Conservation (phyloP, 805 yeast species). For the Torulaspora quercuum region DNA sequence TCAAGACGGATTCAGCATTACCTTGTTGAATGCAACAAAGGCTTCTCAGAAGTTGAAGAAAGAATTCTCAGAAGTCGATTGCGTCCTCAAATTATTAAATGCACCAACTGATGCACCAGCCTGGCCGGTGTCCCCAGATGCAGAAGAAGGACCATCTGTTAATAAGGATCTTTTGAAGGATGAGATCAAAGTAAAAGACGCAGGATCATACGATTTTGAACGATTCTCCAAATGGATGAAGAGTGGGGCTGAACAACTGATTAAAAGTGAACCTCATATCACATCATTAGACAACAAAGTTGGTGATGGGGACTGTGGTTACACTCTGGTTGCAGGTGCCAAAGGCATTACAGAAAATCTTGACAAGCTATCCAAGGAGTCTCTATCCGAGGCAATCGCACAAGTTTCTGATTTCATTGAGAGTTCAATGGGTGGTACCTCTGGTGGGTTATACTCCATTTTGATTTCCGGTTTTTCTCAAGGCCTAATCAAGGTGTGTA, state of each 20-base stretch:
- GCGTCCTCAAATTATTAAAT: constrained; percentile 57
- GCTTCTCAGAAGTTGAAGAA: constrained; percentile 41
- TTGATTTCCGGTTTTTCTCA: constrained; percentile 72
- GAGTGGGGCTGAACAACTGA: constrained; percentile 49
- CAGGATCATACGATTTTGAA: constrained; percentile 38
- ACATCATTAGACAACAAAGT: constrained; percentile 83
- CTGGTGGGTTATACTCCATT: constrained; percentile 90
- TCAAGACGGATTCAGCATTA: constrained; percentile 88
- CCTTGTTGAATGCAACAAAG: constrained; percentile 66
- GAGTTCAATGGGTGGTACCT: constrained; percentile 94
- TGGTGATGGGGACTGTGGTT: constrained; percentile 98
- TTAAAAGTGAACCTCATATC: constrained; percentile 74
- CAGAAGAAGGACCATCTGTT: constrained; percentile 32
- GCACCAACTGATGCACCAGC: constrained; percentile 75
- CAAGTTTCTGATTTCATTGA: constrained; percentile 81
- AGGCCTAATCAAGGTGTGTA: constrained; percentile 38
- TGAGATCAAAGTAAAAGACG: constrained; percentile 35
- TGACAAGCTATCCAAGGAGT: constrained; percentile 39
- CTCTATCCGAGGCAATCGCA: constrained; percentile 55
- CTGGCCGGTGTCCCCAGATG: constrained; percentile 49
- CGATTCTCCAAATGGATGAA: constrained; percentile 39
- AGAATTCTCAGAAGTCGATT: constrained; percentile 33
- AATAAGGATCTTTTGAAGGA: constrained; percentile 32
- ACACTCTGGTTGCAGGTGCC: constrained; percentile 81
- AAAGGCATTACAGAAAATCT: constrained; percentile 61